Base-by-base conservation (phyloP, 164 flowering plant genomes). In the Chimonanthus salicifolius region DNA sequence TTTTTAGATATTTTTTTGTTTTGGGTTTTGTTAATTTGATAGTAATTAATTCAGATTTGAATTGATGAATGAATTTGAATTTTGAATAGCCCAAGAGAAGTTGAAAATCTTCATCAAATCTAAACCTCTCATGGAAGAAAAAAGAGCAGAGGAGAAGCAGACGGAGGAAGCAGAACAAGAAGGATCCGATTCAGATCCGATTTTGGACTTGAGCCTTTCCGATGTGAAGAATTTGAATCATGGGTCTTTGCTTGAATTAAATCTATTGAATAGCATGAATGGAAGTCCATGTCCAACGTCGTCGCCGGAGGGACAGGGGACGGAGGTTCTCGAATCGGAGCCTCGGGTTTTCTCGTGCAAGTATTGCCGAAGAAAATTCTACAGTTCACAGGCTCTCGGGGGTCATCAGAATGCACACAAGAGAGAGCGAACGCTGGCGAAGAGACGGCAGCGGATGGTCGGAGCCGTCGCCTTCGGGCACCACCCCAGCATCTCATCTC, bases 381-480 rank as follows among this genome's bases (percentile, higher is more conserved):
- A 85, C 69, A 90, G 94, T 48, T 90, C 94, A 49, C 94, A 90
- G 67, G 94, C 94, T 3, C 79, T 90, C 2, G 94, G 94, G 6
- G 92, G 92, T 1, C 92, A 88, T 71, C 94, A 90, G 70, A 90
- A 90, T 65, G 94, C 91, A 4, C 94, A 90, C 68, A 90, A 89
- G 74, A 76, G 90, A 49, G 91, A 90, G 81, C 77, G 94, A 33
- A 87, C 84, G 21, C 68, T 90, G 7, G 92, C 89, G 2, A 90
- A 88, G 74, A 79, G 91, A 82, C 86, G 85, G 3, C 88, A 84
- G 51, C 89, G 49, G 74, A 62, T 62, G 65, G 75, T 50, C 51
- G 44, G 2, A 7, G 83, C 78, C 2, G 58, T 0, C 75, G 80
- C 80, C 16, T 16, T 44, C 16, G 51, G 80, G 82, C 86, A 88